Base-by-base conservation (phyloP, 805 yeast genomes). In the Starmerella vitae region DNA sequence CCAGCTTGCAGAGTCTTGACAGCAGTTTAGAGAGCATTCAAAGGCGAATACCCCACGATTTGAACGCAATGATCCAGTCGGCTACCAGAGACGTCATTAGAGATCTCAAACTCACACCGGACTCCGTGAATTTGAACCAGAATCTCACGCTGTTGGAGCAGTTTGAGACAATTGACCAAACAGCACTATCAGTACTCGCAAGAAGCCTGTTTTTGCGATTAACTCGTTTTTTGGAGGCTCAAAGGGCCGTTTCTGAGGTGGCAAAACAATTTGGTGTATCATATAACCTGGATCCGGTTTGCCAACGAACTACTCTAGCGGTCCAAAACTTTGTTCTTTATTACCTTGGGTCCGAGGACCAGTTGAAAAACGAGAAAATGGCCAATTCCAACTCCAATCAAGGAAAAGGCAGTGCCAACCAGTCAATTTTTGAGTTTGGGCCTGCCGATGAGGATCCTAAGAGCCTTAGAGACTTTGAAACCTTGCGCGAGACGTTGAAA, bases 111-210 rank as follows among this genome's bases (percentile, higher is more conserved):
- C 33, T 46, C 8, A 31, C 48, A 3, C 41, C 44, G 1, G 42
- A 42, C 6, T 8, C 29, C 1, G 9, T 45, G 18, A 22, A 29
- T 4, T 25, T 33, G 5, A 29, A 29, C 13, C 19, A 17, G n/a
- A 41, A 36, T 13, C 38, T 39, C 5, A 42, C 48, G 2, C 35
- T 50, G 8, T 35, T 44, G 1, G 51, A 45, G 5, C 49, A 49
- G 37, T 42, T 46, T 33, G 24, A 29, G 13, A 6, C 30, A n/a
- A 34, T 46, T 9, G 47, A 45, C 24, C 46, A 45, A 19, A 20
- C 68, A 0, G 67, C 82, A 1, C 59, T 85, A 24, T 73, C 76
- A 46, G 84, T 82, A 45, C 66, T 84, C 30, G 78, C 80, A 46
- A 73, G 80, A 57, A 66, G 74, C 7, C 65, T 83, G n/a, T 84